These are phyloP conservation scores for Entoloma clypeatum DNA, from an alignment of 1,284 basidiomycete species.

Conservation along the genomic window DNA sequence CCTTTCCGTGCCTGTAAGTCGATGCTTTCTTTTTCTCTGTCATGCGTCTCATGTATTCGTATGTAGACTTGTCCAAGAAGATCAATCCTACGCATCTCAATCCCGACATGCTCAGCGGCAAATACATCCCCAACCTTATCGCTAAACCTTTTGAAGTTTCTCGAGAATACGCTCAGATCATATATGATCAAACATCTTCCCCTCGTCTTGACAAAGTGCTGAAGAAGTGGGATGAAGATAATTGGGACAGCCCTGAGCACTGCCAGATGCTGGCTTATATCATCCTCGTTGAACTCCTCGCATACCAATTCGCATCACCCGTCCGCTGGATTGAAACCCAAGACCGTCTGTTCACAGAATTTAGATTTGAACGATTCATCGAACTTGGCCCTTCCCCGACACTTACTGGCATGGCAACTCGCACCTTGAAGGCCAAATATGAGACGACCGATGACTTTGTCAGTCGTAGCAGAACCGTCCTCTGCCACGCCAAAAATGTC, in stretches of 20 bases:
- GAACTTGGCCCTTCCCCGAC: slow-evolving; percentile 97
- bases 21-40: slow-evolving; percentile 1
- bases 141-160: slow-evolving; percentile 92
- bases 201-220: slow-evolving; percentile 92
- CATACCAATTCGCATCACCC: slow-evolving; percentile 95
- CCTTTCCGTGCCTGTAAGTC: slow-evolving; percentile 88
- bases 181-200: slow-evolving; percentile 93
- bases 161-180: slow-evolving; percentile 89
- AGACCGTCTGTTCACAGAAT: slow-evolving; percentile 89
- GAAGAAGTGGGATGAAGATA: slow-evolving; percentile 89
- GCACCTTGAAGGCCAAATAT: slow-evolving; percentile 96
- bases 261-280: slow-evolving; percentile 92
- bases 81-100: slow-evolving; percentile 89
- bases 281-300: slow-evolving; percentile 93
- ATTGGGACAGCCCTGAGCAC: slow-evolving; percentile 79
- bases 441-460: slow-evolving; percentile 86
- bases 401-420: slow-evolving; percentile 92
- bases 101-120: slow-evolving; percentile 88
- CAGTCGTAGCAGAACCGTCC: slow-evolving; percentile 76
- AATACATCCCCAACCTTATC: slow-evolving; percentile 97
- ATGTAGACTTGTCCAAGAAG: slow-evolving; percentile 92
- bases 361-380: slow-evolving; percentile 89
- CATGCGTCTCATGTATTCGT: slow-evolving; percentile 2
- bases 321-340: slow-evolving; percentile 99
- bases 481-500: slow-evolving; percentile 92